Evolutionary conservation across 108 stramenopile species (phyloP), one percentile per base, ranked within the genome.

Genomic region (Cafeteria roenbergensis): DNA sequence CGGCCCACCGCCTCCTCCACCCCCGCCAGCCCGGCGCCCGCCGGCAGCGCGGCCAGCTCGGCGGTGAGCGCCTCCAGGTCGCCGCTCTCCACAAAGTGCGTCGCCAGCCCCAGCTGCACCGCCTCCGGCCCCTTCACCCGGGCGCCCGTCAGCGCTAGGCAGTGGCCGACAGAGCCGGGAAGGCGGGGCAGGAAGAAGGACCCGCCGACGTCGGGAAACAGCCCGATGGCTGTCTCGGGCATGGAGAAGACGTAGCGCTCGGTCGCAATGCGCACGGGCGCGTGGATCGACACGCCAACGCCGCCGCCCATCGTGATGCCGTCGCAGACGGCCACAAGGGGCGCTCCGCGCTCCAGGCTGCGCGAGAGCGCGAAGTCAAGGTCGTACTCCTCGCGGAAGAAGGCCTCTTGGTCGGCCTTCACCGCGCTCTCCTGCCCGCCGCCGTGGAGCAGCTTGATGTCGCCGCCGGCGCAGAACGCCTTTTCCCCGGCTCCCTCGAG

Each of bases 241-340:
- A 96, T 99, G 66, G 92, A 88, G 69, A 93, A 92, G 0, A 92
- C 33, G 1, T 90, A 84, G 34, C 82, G 72, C 75, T 94, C 91
- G 0, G 94, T 99, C 8, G 93, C 90, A 0, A 99, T 78, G 26
- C 97, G 78, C 69, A 92, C 87, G 34, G 78, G 78, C 30, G 93
- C 94, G 72, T 92, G 86, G 32, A 99, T 72, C 0, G 87, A 88
- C 26, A 95, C 65, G 0, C 97, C 97, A 26, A 92, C 93, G 17
- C 97, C 97, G 28, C 97, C 97, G 48, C 97, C 97, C 93, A 99
- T 94, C 62, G 92, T 91, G 33, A 96, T 76, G 34, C 97, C 97
- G 75, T 99, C 90, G 94, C 93, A 95, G 29, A 99, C 31, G 4
- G 87, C 85, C 0, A 96, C 71, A 48, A 89, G 86, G 0, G 89